These are phyloP conservation scores for Xylaria longipes DNA, from an alignment of 495 filamentous ascomycete genomes.

Conservation along the genomic window DNA sequence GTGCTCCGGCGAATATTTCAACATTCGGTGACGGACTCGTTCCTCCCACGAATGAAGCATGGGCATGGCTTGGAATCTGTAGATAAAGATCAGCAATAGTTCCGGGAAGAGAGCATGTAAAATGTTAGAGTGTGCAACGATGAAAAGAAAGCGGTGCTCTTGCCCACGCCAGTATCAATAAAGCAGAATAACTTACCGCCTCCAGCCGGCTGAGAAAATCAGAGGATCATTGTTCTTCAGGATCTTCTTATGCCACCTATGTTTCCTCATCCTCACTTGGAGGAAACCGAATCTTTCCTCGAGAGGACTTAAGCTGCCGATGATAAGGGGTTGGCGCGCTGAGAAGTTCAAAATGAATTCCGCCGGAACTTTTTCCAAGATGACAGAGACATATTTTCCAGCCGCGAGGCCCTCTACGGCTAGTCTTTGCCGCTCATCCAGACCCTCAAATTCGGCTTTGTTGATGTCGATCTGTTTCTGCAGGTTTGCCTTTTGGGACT, in stretches of 20 bases:
- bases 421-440: constrained; percentile 80
- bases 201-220: constrained; percentile 97
- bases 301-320: constrained; percentile 87
- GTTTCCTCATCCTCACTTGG: constrained; percentile 93
- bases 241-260: constrained; percentile 99
- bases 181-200: constrained; percentile 41
- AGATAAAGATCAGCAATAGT: constrained; percentile 14
- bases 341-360: constrained; percentile 92
- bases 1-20: constrained; percentile 97
- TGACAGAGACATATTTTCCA: constrained; percentile 91
- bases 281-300: constrained; percentile 96
- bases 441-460: constrained; percentile 82
- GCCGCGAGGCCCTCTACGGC: constrained; percentile 89
- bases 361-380: constrained; percentile 84
- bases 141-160: neutral
- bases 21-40: constrained; percentile 91
- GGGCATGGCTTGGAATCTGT: constrained; percentile 85
- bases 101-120: neutral
- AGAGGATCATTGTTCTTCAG: constrained; percentile 96
- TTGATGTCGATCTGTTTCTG: constrained; percentile 97
- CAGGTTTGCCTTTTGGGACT: constrained; percentile 90
- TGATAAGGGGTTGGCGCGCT: constrained; percentile 81
- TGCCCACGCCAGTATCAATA: neutral
- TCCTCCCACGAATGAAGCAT: constrained; percentile 95
- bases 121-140: neutral